Percentiles rank a stretch among this genome's conserved stretches.
phyloP scores from a whole-genome alignment of 768 basidiomycete genomes.

The Hygrophorus pudorinus region DNA sequence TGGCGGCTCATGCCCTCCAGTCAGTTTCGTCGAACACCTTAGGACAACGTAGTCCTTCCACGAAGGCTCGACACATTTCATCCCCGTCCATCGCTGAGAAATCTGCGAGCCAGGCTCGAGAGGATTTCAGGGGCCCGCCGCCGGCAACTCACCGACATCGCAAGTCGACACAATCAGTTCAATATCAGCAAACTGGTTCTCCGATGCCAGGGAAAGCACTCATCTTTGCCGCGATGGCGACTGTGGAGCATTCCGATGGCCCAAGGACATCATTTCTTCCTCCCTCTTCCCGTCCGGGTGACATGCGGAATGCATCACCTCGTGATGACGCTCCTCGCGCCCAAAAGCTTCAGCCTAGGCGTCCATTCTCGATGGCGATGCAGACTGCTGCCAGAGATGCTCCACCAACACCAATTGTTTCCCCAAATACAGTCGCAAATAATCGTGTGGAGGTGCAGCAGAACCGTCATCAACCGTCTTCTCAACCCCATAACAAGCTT shows the following conservation, averaged over 20 bases:
- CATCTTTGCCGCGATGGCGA: slow-evolving; percentile 52
- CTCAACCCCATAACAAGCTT: too few relatives aligned
- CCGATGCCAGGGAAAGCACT: slow-evolving; percentile 33
- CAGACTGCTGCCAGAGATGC: too few relatives aligned
- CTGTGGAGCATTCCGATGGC: slow-evolving; percentile 13
- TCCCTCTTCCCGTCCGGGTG: slow-evolving; percentile 5
- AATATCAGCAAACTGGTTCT: slow-evolving; percentile 4
- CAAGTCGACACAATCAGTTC: slow-evolving; percentile 1
- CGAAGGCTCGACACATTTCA: not conserved
- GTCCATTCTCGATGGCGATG: too few relatives aligned
- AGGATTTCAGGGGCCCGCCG: not conserved
- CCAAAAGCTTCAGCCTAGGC: too few relatives aligned
- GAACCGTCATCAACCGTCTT: slow-evolving; percentile 12
- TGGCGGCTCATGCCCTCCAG: not conserved
- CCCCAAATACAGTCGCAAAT: too few relatives aligned
- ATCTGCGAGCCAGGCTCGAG: not conserved
- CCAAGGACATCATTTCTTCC: slow-evolving; percentile 6
- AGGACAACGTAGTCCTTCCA: slow-evolving; percentile 6
- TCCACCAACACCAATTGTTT: too few relatives aligned
- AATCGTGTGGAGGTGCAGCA: slow-evolving; percentile 7
- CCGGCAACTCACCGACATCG: slow-evolving; percentile 1
- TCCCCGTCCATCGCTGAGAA: not conserved
- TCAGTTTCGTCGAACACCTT: not conserved
- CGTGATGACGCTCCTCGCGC: too few relatives aligned
- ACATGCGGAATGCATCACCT: not conserved